Evolutionary conservation across 495 filamentous ascomycete species (phyloP).

Genomic region (Sphaerosporella brunnea): DNA sequence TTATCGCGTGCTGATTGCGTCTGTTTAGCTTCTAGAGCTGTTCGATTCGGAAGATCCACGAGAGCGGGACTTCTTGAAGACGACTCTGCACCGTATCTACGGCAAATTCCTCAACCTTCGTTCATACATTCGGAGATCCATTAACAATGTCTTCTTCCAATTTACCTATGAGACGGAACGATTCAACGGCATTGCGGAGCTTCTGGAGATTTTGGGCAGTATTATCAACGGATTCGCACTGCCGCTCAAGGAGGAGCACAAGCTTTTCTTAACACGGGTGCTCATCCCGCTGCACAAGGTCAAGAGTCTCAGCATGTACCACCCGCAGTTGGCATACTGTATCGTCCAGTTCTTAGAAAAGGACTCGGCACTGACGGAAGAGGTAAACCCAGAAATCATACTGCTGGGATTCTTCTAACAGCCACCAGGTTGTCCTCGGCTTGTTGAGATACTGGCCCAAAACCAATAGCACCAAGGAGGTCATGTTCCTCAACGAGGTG

Average conservation of each 20-base stretch:
- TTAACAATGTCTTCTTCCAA: conserved; percentile 99
- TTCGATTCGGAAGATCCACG: conserved; percentile 98
- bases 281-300: conserved; percentile 92
- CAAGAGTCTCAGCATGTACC: conserved; percentile 99
- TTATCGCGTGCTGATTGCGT: no score
- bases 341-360: conserved; percentile 99
- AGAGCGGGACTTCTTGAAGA: conserved; percentile 96
- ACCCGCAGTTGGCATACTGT: conserved; percentile 94
- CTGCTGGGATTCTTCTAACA: conserved; percentile 1
- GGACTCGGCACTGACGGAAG: conserved; percentile 90
- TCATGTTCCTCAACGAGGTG: conserved; percentile 99
- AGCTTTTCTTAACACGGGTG: conserved; percentile 87
- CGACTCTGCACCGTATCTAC: conserved; percentile 93
- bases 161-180: conserved; percentile 97
- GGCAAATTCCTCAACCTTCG: conserved; percentile 97
- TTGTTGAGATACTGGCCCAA: conserved; percentile 97
- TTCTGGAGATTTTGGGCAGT: conserved; percentile 90
- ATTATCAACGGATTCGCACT: conserved; percentile 99
- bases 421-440: conserved; percentile 67
- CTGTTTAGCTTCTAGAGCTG: conserved; percentile 64
- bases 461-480: conserved; percentile 97
- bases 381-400: conserved; percentile 34
- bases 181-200: conserved; percentile 94
- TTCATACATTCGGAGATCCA: conserved; percentile 92
- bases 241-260: conserved; percentile 96